Percentiles rank a stretch among this genome's conserved stretches.
These are phyloP conservation scores for Colletotrichum sp. DNA, from an alignment of 2,329 filamentous ascomycete genomes.

Conservation along the genomic window DNA sequence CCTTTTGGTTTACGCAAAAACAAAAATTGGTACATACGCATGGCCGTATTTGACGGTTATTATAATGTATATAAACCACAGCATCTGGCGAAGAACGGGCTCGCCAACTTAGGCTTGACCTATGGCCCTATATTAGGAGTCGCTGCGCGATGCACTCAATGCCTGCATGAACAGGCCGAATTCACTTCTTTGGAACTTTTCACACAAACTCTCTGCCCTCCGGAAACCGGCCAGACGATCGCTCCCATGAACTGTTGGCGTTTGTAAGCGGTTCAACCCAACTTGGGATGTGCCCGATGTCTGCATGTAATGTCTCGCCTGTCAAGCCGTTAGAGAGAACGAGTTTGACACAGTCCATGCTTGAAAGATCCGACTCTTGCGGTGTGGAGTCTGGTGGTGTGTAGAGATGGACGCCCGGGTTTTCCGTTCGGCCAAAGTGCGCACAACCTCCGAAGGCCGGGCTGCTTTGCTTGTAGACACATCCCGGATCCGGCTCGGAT, in stretches of 20 bases:
- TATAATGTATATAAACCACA: constrained; percentile 10
- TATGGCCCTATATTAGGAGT: not conserved
- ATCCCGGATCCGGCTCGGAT: constrained; percentile 8
- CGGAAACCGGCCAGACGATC: not conserved
- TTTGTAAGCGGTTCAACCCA: not conserved
- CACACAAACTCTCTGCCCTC: not conserved
- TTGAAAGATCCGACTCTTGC: not conserved
- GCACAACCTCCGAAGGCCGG: not conserved
- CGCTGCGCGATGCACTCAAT: not conserved
- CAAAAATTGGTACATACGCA: not conserved
- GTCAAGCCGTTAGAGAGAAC: not conserved
- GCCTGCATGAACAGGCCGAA: not conserved
- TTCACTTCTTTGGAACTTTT: not conserved
- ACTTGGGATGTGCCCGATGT: not conserved
- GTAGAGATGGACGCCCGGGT: not conserved
- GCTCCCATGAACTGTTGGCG: not conserved
- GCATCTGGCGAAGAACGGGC: not conserved
- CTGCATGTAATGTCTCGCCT: not conserved
- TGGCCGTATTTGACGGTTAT: not conserved
- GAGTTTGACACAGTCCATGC: constrained; percentile 8
- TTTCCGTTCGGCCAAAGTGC: not conserved
- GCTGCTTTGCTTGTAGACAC: not conserved
- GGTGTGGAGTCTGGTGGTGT: not conserved
- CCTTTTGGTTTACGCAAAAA: not conserved
- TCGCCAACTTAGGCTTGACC: not conserved